Percentiles rank a stretch among this genome's conserved stretches.
These are phyloP conservation scores for Diophrys sp. DNA, from an alignment of 73 alveolate species.

Conservation along the genomic window DNA sequence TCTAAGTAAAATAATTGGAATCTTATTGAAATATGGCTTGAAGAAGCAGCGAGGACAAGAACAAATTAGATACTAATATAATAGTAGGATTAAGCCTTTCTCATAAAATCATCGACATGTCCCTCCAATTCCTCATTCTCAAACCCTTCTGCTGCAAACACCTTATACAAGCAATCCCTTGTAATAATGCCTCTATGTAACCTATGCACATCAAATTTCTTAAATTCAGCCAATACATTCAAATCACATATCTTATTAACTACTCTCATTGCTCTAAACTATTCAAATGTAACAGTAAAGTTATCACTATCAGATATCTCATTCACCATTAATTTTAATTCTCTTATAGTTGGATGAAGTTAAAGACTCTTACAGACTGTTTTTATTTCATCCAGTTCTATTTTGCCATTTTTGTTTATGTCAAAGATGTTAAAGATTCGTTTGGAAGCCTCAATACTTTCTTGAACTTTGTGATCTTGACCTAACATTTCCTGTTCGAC, in stretches of 20 bases:
- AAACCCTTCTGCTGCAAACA: constrained; percentile 25
- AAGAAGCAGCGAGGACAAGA: too few relatives aligned
- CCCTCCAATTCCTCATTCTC: constrained; percentile 10
- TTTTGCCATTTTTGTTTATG: constrained; percentile 13
- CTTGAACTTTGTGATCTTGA: not conserved
- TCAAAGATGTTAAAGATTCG: constrained; percentile 10
- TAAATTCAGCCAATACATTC: constrained; percentile 47
- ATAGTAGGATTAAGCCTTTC: too few relatives aligned
- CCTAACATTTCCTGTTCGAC: not conserved
- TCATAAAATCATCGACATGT: not conserved
- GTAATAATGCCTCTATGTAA: constrained; percentile 39
- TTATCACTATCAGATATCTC: constrained; percentile 39
- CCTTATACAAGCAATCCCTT: constrained; percentile 42
- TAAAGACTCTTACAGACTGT: not conserved
- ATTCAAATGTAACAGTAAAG: constrained; percentile 38
- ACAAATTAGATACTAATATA: too few relatives aligned
- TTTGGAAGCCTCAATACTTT: constrained; percentile 7
- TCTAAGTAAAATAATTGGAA: too few relatives aligned
- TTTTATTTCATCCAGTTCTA: constrained; percentile 7
- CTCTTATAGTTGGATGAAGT: constrained; percentile 22
- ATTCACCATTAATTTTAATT: constrained; percentile 30
- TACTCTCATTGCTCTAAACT: constrained; percentile 54
- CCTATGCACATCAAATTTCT: constrained; percentile 48
- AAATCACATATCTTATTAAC: constrained; percentile 40
- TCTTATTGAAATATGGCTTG: too few relatives aligned